These are phyloP conservation scores for Naganishia friedmannii DNA, from an alignment of 768 basidiomycete species.

Conservation along the genomic window DNA sequence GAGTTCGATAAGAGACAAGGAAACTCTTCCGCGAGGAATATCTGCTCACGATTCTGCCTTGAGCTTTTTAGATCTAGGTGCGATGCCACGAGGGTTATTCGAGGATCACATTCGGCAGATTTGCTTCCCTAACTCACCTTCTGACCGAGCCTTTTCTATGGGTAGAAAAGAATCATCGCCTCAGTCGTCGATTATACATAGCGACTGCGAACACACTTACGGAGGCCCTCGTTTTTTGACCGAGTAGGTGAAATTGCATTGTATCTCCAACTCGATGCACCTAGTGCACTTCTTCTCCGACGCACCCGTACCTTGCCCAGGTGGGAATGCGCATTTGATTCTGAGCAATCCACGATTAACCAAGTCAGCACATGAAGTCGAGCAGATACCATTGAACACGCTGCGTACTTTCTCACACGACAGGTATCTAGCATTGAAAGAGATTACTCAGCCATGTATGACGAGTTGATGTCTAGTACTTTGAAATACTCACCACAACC, in stretches of 20 bases:
- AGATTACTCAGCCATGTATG: background rate
- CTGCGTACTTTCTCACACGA: slow-evolving; percentile 17
- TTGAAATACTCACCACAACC: slow-evolving; percentile 11
- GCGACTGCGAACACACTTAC: background rate
- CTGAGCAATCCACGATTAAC: background rate
- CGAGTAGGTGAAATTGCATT: slow-evolving; percentile 13
- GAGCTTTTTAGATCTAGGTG: background rate
- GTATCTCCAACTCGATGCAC: slow-evolving; percentile 24
- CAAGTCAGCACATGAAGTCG: background rate
- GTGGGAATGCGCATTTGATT: slow-evolving; percentile 19
- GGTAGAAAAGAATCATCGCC: background rate
- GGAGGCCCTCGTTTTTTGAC: slow-evolving; percentile 28
- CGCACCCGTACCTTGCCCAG: background rate
- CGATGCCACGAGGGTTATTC: background rate
- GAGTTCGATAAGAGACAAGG: background rate
- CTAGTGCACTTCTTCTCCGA: slow-evolving; percentile 5
- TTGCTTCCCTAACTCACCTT: background rate
- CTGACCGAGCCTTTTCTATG: slow-evolving; percentile 11
- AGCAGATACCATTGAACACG: background rate
- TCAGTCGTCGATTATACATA: background rate
- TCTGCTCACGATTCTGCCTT: slow-evolving; percentile 5
- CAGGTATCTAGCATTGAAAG: background rate
- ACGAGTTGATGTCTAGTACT: background rate
- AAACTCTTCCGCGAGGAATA: background rate
- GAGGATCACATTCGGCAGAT: too few species aligned